Evolutionary conservation across 2,329 filamentous ascomycete species (phyloP).

Genomic region (Beauveria bassiana): DNA sequence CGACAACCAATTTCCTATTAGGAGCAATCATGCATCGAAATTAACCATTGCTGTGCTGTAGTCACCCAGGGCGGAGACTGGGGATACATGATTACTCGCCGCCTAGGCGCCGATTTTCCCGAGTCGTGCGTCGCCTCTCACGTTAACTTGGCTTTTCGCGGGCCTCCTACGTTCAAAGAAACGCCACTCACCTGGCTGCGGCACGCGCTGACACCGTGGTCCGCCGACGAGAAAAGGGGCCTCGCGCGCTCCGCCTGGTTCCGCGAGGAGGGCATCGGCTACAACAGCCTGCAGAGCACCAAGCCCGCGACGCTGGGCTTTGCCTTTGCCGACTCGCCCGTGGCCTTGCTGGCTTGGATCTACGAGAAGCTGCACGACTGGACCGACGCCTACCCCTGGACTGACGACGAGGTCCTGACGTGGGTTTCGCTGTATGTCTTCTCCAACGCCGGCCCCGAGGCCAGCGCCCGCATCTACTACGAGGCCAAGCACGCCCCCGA

Average conservation of each 20-base stretch:
- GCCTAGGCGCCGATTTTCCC: constrained; percentile 53
- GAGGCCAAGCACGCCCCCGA: constrained; percentile 43
- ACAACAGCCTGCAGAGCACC: constrained; percentile 36
- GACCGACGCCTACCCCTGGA: constrained; percentile 64
- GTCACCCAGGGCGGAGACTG: constrained; percentile 61
- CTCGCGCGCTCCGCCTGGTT: constrained; percentile 51
- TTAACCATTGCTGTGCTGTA: background rate
- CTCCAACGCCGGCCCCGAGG: constrained; percentile 56
- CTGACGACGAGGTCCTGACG: constrained; percentile 63
- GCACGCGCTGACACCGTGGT: constrained; percentile 45
- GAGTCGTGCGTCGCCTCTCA: constrained; percentile 46
- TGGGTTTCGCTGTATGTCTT: constrained; percentile 68
- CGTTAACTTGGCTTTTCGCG: constrained; percentile 45
- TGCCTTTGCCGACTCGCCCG: constrained; percentile 57
- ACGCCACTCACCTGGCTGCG: constrained; percentile 50
- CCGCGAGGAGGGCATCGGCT: constrained; percentile 33
- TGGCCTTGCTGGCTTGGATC: constrained; percentile 64
- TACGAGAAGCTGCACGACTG: constrained; percentile 71
- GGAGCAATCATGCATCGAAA: background rate
- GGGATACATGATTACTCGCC: constrained; percentile 58
- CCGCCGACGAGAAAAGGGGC: constrained; percentile 40
- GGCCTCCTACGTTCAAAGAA: constrained; percentile 39
- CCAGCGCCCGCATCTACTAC: constrained; percentile 63
- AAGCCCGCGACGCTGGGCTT: constrained; percentile 65
- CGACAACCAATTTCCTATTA: background rate